These are phyloP conservation scores for Trichoderma hamatum DNA, from an alignment of 2,329 filamentous ascomycete genomes.

Conservation along the genomic window DNA sequence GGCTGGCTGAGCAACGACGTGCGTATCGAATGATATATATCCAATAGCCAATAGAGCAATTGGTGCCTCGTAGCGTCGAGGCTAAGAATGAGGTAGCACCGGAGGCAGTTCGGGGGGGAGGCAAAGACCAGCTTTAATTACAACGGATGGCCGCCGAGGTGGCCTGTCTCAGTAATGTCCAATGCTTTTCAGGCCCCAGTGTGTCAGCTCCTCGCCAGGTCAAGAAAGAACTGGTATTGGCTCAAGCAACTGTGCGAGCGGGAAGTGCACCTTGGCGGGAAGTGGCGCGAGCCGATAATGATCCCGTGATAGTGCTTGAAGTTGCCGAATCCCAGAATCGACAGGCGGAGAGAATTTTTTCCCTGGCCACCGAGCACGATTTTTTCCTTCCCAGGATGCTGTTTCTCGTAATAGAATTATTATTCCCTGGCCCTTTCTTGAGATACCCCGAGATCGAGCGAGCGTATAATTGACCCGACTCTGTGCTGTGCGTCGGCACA, in stretches of 20 bases:
- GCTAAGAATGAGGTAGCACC: neutral
- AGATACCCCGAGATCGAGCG: constrained; percentile 4
- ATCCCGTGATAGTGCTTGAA: constrained; percentile 24
- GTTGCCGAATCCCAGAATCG: constrained; percentile 24
- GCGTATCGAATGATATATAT: constrained; percentile 1
- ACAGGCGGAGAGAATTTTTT: constrained; percentile 9
- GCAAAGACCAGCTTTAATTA: constrained; percentile 11
- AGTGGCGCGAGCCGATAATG: constrained; percentile 18
- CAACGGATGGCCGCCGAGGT: constrained; percentile 4
- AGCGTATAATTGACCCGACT: constrained; percentile 1
- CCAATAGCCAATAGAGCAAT: constrained; percentile 6
- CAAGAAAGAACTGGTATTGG: constrained; percentile 15
- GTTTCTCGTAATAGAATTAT: neutral
- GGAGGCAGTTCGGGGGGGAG: constrained; percentile 2
- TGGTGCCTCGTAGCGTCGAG: constrained; percentile 13
- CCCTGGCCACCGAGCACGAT: neutral
- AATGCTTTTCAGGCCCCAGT: constrained; percentile 14
- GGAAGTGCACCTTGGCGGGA: constrained; percentile 24
- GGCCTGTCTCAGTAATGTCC: constrained; percentile 11
- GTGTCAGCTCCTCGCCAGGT: constrained; percentile 22
- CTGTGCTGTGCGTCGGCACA: constrained; percentile 3
- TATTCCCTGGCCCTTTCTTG: neutral
- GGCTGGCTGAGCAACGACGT: neutral
- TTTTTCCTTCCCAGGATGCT: neutral
- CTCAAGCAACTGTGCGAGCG: constrained; percentile 6